phyloP scores from a whole-genome alignment of 768 basidiomycete species.

The Ephemerocybe angulata region DNA sequence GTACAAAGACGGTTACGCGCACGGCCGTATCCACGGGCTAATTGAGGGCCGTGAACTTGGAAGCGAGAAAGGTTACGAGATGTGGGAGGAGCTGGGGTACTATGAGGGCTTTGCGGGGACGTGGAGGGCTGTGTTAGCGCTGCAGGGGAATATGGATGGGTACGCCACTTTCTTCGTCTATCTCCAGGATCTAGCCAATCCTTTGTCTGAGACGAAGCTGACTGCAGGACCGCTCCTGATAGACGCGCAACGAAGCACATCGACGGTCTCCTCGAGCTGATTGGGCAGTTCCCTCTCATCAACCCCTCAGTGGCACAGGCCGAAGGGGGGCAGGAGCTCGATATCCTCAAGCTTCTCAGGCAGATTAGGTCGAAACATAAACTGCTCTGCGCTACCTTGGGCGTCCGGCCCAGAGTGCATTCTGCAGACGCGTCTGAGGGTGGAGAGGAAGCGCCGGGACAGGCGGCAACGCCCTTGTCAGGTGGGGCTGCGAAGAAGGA shows the following conservation, averaged over 20 bases:
- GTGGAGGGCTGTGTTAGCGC: conserved; percentile 55
- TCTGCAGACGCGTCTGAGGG: conserved; percentile 22
- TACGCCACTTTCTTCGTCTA: conserved; percentile 19
- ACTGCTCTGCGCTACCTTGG: conserved; percentile 77
- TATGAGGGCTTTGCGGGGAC: conserved; percentile 81
- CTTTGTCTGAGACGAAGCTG: conserved; percentile 6
- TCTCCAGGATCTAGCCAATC: not conserved
- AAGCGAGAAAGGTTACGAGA: conserved; percentile 85
- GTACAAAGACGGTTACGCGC: conserved; percentile 71
- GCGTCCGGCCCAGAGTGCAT: conserved; percentile 48
- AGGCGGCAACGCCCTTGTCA: too few relatives aligned
- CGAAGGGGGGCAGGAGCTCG: conserved; percentile 46
- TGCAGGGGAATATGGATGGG: conserved; percentile 45
- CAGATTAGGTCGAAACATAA: conserved; percentile 88
- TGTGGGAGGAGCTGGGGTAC: conserved; percentile 96
- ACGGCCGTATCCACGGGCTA: conserved; percentile 85
- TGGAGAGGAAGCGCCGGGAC: too few relatives aligned
- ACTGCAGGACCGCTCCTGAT: not conserved
- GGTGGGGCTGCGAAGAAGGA: too few relatives aligned
- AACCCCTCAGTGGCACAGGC: conserved; percentile 56
- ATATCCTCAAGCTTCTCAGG: conserved; percentile 73
- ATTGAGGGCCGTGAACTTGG: conserved; percentile 91
- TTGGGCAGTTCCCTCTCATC: conserved; percentile 68
- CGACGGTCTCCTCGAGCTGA: conserved; percentile 64
- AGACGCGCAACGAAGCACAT: conserved; percentile 65